Base-by-base conservation (phyloP, 2,329 filamentous ascomycete species). In the Colletotrichum chlorophyti region DNA sequence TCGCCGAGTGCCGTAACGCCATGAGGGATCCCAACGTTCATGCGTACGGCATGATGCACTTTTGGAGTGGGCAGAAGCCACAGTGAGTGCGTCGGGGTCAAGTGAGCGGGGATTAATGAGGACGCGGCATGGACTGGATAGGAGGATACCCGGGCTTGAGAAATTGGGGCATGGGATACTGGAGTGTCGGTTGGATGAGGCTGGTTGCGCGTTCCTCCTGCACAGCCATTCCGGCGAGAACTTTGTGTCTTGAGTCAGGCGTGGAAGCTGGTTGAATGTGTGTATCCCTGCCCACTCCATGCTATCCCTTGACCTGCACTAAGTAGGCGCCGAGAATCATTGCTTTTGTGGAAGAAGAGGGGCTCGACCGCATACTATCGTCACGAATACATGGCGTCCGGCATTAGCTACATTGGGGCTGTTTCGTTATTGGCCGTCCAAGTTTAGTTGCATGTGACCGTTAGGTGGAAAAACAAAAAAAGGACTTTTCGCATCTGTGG, bases 11-110 rank as follows among this genome's bases (percentile, higher is more conserved):
- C 27, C 63, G 65, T 11, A 63, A 64, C 34, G 62, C 58, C 2
- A 70, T 68, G 69, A 63, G 65, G 46, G 68, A 69, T 31, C 63
- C 64, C 10, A 45, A 63, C 43, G 68, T 70, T 19, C 68, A 70
- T 24, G 68, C 68, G 9, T 70, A 71, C 29, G 70, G 72, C 11
- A 72, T 73, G 64, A 76, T 77, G 74, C 73, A 76, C 46, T 76
- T 77, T 42, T 77, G 74, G 74, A 76, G 73, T 29, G 74, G 71
- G 1, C 75, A 77, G 64, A 76, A 75, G 52, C 74, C 74, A 0
- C 42, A n/a, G 3, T 52, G 15, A 53, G 15, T 3, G 8, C n/a
- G 12, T n/a, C 1, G n/a, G 5, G 27, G 2, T 4, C 7, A 23
- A 3, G 11, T 11, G 14, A 14, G 6, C 17, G n/a, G 8, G 4